phyloP scores from a whole-genome alignment of 2,329 filamentous ascomycete species.

The Fusarium ramigenum region DNA sequence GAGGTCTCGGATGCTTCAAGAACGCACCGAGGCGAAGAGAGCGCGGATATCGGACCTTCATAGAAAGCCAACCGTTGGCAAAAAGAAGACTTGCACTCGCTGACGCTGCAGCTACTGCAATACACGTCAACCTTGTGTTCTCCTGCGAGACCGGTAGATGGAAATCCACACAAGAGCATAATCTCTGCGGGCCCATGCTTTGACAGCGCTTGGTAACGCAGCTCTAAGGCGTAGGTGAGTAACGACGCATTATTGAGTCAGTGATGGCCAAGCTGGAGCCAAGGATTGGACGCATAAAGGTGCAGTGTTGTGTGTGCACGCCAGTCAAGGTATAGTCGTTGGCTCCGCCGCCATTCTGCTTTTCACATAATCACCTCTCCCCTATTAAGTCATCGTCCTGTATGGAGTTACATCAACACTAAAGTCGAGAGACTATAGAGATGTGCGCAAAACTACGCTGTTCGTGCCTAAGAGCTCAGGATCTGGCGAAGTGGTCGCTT shows the following conservation, averaged over 20 bases:
- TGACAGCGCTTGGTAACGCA: slow-evolving; percentile 32
- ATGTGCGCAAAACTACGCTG: neutral
- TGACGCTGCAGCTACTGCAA: slow-evolving; percentile 18
- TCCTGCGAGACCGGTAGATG: slow-evolving; percentile 36
- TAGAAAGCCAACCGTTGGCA: neutral
- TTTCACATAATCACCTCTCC: neutral
- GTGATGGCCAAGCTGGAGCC: neutral
- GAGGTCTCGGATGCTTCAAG: neutral
- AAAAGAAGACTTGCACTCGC: neutral
- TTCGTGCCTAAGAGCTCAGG: neutral
- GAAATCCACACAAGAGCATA: slow-evolving; percentile 6
- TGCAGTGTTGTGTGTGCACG: neutral
- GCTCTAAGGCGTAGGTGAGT: slow-evolving; percentile 1
- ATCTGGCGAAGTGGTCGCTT: neutral
- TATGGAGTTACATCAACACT: no score
- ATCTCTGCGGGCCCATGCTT: slow-evolving; percentile 23
- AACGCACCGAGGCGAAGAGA: neutral
- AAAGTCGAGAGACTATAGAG: neutral
- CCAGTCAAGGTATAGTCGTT: slow-evolving; percentile 13
- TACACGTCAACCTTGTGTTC: slow-evolving; percentile 3
- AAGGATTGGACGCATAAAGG: neutral
- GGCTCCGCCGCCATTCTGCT: neutral
- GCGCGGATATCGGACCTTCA: neutral
- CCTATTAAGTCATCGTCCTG: neutral
- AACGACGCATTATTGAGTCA: neutral